A percentile compares a stretch with the other conserved stretches of the same genome.
These are phyloP conservation scores for Dorcoceras hygrometricum DNA, from an alignment of 257 asterid genomes.

Conservation along the genomic window DNA sequence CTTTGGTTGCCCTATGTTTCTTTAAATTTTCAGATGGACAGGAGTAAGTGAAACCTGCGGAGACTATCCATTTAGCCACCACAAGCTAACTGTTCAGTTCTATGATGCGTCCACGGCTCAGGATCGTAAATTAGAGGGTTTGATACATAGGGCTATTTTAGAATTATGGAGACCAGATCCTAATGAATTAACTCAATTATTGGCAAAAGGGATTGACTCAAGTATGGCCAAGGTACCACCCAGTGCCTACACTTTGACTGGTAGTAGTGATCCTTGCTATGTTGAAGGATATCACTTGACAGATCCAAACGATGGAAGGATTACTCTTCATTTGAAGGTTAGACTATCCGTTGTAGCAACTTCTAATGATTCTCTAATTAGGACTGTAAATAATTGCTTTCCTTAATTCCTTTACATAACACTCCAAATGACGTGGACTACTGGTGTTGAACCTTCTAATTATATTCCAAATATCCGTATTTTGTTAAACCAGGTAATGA, in stretches of 20 bases:
- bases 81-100: slow-evolving; percentile 88
- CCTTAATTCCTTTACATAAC: slow-evolving; percentile 13
- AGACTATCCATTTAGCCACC: slow-evolving; percentile 93
- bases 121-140: slow-evolving; percentile 84
- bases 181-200: slow-evolving; percentile 61
- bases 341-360: slow-evolving; percentile 19
- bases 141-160: slow-evolving; percentile 84
- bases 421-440: background rate
- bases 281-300: slow-evolving; percentile 89
- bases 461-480: background rate
- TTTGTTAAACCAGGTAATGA: slow-evolving; percentile 15
- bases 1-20: slow-evolving; percentile 23
- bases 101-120: slow-evolving; percentile 85
- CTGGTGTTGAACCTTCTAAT: background rate
- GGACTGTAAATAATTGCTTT: slow-evolving; percentile 11
- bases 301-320: slow-evolving; percentile 87
- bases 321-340: slow-evolving; percentile 87
- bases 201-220: slow-evolving; percentile 66
- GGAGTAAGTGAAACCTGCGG: slow-evolving; percentile 81
- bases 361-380: slow-evolving; percentile 13
- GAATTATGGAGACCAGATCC: slow-evolving; percentile 97
- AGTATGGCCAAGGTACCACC: slow-evolving; percentile 76
- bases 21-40: slow-evolving; percentile 59
- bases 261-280: slow-evolving; percentile 94
- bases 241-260: slow-evolving; percentile 67